Base-by-base conservation (phyloP, 1,284 basidiomycete genomes). In the Anthracocystis panici-leucophaei region DNA sequence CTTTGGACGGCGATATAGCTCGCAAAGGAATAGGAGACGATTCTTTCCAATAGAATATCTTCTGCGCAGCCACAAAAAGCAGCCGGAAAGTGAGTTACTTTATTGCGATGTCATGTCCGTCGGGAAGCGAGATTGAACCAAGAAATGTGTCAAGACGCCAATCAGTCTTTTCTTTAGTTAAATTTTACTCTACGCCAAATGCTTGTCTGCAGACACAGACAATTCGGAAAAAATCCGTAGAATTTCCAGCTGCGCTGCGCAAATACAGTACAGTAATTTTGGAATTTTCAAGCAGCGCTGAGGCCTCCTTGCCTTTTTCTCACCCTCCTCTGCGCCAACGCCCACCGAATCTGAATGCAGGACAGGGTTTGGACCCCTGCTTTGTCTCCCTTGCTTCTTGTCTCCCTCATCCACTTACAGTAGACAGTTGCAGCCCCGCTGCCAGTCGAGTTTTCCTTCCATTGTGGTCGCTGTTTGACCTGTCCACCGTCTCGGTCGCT, bases 341-440 rank as follows among this genome's bases (percentile, higher is more conserved):
- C 41, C 41, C 41, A 20, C 41, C 21, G 4, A 27, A 3, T 23
- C 3, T 21, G 42, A 23, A 21, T 20, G 20, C 23, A 23, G 42
- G 20, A 12, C 42, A 12, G n/a, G n/a, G n/a, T 33, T 21, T 52
- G 20, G 50, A 38, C 50, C 50, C 50, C 50, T 52, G 50, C 50
- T 38, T 38, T 23, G 2, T 7, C 12, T 23, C 23, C 33, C 50
- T 52, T 52, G 35, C 50, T 40, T 51, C n/a, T 33, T 31, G 14
- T 5, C 10, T n/a, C 31, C 14, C 14, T 38, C 35, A 16, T 38
- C 35, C 35, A 38, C 14, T 38, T 38, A 38, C 35, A 5, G 1
- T 16, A 38, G 35, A 38, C 35, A 38, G 35, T 12, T 38, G 35
- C 35, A 38, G 35, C 35, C 35, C 35, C 35, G 35, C 35, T 16